Percentiles rank a stretch among this genome's conserved stretches.
phyloP scores from a whole-genome alignment of 108 stramenopile genomes.

The Ochromonas danica region DNA sequence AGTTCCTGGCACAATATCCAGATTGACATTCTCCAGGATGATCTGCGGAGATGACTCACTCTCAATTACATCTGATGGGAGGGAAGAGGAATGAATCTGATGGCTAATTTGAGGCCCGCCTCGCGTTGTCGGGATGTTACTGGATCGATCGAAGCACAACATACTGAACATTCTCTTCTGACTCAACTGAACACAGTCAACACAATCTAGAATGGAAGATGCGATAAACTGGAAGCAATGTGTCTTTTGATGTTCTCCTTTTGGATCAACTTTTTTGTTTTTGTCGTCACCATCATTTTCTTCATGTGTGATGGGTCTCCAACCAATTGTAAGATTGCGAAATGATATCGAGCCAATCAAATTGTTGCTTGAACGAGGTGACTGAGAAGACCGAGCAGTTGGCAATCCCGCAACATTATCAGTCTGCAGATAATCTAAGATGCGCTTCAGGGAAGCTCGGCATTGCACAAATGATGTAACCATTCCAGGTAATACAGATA shows the following conservation, averaged over 20 bases:
- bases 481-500: slow-evolving; percentile 12
- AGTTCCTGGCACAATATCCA: not conserved
- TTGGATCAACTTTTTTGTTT: not conserved
- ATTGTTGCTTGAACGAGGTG: not conserved
- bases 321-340: not conserved
- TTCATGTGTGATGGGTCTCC: not conserved
- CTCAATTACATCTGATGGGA: not conserved
- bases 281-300: not conserved
- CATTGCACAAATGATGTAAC: slow-evolving; percentile 31
- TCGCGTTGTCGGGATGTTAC: too few species aligned
- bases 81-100: too few species aligned
- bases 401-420: not conserved
- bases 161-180: too few species aligned
- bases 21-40: not conserved
- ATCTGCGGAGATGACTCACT: not conserved
- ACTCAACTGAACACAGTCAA: too few species aligned
- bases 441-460: slow-evolving; percentile 46
- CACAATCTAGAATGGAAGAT: not conserved
- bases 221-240: not conserved
- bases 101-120: too few species aligned
- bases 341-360: not conserved
- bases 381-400: not conserved
- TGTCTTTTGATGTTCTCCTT: not conserved
- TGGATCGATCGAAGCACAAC: too few species aligned
- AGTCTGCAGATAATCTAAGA: slow-evolving; percentile 40